These are phyloP conservation scores for Handroanthus guayacan DNA, from an alignment of 257 asterid genomes.

Conservation along the genomic window DNA sequence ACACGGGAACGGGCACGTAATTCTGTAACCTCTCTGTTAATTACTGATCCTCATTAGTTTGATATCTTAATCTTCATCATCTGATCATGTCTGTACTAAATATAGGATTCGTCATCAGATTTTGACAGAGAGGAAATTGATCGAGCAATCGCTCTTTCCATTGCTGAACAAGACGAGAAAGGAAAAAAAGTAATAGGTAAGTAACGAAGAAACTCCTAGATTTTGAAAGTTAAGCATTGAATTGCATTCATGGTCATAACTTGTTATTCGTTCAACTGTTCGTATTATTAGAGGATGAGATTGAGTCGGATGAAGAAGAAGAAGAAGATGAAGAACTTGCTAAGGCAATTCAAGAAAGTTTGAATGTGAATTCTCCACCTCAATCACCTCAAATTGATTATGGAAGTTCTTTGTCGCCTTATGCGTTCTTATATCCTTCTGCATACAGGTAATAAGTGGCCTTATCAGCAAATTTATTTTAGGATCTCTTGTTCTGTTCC, in stretches of 20 bases:
- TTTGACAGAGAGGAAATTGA: conserved; percentile 82
- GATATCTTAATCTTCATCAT: not conserved
- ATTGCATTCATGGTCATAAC: not conserved
- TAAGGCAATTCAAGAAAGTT: conserved; percentile 74
- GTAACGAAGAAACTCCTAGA: conserved; percentile 1
- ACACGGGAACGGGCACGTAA: conserved; percentile 52
- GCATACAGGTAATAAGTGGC: conserved; percentile 54
- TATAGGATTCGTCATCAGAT: conserved; percentile 68
- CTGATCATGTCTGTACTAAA: conserved; percentile 29
- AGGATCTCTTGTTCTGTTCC: no score
- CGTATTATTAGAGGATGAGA: conserved; percentile 47
- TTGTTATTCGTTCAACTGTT: not conserved
- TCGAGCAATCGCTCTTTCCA: conserved; percentile 81
- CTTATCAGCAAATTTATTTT: no score
- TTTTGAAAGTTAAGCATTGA: not conserved
- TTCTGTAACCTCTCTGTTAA: conserved; percentile 33
- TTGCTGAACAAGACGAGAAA: conserved; percentile 75
- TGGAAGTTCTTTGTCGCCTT: conserved; percentile 56
- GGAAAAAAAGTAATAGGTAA: conserved; percentile 75
- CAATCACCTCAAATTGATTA: conserved; percentile 53
- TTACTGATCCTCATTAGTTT: conserved; percentile 14
- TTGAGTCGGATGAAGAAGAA: conserved; percentile 68
- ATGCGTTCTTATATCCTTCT: conserved; percentile 52
- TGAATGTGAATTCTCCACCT: conserved; percentile 53
- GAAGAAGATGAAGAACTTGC: conserved; percentile 78